Conservation (phyloP, 2,329 filamentous ascomycete genomes). For the Apiospora rasikravindrae region DNA sequence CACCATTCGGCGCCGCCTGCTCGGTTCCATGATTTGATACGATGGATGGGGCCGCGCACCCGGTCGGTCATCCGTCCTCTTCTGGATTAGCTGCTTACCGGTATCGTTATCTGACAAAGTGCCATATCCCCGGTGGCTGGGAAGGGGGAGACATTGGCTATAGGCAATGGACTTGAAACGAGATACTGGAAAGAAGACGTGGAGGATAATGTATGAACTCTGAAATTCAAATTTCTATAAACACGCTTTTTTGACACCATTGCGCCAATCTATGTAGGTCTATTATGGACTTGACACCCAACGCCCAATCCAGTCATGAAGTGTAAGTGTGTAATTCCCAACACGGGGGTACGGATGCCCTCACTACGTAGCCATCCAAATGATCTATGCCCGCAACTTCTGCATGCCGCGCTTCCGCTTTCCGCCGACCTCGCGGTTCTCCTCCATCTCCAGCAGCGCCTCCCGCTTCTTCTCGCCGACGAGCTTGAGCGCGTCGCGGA, state of each 20-base stretch:
- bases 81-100: neutral
- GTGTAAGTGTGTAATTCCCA: neutral
- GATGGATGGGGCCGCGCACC: neutral
- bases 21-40: neutral
- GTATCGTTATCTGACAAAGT: neutral
- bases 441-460: constrained; percentile 87
- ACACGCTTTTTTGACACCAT: neutral
- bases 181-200: neutral
- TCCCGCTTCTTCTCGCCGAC: constrained; percentile 97
- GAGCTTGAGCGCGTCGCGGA: constrained; percentile 83
- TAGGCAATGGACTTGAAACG: neutral
- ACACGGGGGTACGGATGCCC: neutral
- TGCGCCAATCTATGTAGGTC: neutral
- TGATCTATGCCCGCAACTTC: constrained; percentile 51
- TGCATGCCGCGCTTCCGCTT: constrained; percentile 71
- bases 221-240: neutral
- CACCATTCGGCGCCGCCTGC: neutral
- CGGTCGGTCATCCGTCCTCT: neutral
- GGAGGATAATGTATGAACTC: neutral
- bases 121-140: neutral
- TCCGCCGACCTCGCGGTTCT: constrained; percentile 89
- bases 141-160: neutral
- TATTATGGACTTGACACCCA: neutral
- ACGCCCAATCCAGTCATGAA: neutral
- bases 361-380: neutral